A percentile compares a stretch with the other conserved stretches of the same genome.
Conservation (phyloP, 1,139 yeast genomes). For the Debaryomycetaceae sp. region DNA sequence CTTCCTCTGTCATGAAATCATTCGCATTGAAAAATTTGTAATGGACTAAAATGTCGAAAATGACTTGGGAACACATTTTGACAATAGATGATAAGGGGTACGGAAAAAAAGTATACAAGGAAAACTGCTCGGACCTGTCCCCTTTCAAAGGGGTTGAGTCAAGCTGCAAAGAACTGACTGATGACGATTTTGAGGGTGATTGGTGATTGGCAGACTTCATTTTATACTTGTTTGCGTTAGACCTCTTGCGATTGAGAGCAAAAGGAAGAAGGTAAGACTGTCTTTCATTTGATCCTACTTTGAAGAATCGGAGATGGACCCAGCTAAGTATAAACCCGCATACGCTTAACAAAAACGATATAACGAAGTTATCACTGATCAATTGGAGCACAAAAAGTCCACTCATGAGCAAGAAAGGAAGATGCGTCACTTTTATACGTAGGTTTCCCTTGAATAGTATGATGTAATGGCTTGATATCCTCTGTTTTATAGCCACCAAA, state of each 20-base stretch:
- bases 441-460: conserved; percentile 37
- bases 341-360: conserved; percentile 21
- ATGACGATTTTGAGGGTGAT: not conserved
- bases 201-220: conserved; percentile 1
- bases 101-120: conserved; percentile 44
- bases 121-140: conserved; percentile 41
- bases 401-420: conserved; percentile 32
- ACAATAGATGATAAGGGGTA: conserved; percentile 33
- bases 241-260: conserved; percentile 20
- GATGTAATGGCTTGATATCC: conserved; percentile 43
- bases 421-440: conserved; percentile 34
- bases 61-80: conserved; percentile 13
- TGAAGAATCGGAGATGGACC: conserved; percentile 38
- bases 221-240: conserved; percentile 13
- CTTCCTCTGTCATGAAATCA: conserved; percentile 25
- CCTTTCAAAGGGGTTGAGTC: conserved; percentile 27
- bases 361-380: conserved; percentile 27
- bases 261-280: conserved; percentile 41
- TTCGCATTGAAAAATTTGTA: conserved; percentile 23
- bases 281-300: conserved; percentile 41
- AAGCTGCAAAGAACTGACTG: conserved; percentile 16
- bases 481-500: conserved; percentile 42
- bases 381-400: conserved; percentile 16
- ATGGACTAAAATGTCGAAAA: conserved; percentile 18
- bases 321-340: conserved; percentile 37